phyloP scores from a whole-genome alignment of 768 basidiomycete species.

The Sporobolomyces pararoseus region DNA sequence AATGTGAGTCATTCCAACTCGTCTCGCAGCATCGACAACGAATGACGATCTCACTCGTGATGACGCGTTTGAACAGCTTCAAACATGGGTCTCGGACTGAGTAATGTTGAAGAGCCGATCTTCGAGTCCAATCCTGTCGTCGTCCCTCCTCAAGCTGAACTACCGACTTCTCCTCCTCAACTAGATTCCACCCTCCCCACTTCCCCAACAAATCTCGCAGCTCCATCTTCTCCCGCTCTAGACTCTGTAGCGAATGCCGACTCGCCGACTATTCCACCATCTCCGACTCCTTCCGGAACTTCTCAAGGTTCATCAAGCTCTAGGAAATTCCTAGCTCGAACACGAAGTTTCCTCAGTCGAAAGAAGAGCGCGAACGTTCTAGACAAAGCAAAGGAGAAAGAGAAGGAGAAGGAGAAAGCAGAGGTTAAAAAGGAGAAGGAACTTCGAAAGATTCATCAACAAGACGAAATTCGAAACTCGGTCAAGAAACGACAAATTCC shows the following conservation, averaged over 20 bases:
- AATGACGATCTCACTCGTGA: not conserved
- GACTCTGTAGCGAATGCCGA: not conserved
- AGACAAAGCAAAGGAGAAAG: constrained; percentile 4
- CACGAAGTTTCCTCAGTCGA: constrained; percentile 6
- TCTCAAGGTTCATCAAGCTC: constrained; percentile 7
- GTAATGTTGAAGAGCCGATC: not conserved
- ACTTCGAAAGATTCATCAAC: not conserved
- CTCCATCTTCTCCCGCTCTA: not conserved
- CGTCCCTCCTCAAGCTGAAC: not conserved
- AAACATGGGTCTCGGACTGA: not conserved
- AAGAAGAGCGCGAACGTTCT: constrained; percentile 2
- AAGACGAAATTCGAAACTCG: not conserved
- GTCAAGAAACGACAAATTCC: not conserved
- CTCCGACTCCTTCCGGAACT: not conserved
- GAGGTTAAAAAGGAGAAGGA: not conserved
- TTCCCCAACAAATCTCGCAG: not conserved
- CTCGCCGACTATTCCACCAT: constrained; percentile 11
- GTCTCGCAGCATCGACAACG: too few species aligned
- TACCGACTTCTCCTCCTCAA: not conserved
- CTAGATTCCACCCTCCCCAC: too few species aligned
- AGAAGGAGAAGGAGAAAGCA: not conserved
- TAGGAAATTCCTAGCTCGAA: constrained; percentile 7
- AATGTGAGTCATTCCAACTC: too few species aligned
- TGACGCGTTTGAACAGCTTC: not conserved
- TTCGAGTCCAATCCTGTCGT: not conserved